These are phyloP conservation scores for Malbranchea zuffiana DNA, from an alignment of 2,329 filamentous ascomycete species.

Conservation along the genomic window DNA sequence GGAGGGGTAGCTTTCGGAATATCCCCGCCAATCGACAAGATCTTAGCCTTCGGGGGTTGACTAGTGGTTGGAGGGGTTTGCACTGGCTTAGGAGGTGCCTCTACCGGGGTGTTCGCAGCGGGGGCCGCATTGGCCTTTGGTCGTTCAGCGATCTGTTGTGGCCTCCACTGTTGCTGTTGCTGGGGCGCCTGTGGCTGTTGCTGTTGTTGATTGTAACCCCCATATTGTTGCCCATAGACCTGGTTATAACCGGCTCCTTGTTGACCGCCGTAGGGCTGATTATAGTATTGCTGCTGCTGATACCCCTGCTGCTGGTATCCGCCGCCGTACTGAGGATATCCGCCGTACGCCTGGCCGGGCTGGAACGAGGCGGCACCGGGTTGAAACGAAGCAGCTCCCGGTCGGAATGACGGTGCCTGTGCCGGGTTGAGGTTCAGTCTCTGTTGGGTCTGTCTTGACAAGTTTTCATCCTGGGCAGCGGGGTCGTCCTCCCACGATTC, in stretches of 20 bases:
- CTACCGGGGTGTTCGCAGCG: conserved; percentile 35
- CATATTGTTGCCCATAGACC: conserved; percentile 33
- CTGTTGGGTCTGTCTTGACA: conserved; percentile 65
- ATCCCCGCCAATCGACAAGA: conserved; percentile 49
- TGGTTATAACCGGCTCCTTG: conserved; percentile 42
- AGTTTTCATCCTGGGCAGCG: conserved; percentile 61
- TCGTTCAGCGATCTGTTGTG: conserved; percentile 38
- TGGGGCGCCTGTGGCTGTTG: conserved; percentile 31
- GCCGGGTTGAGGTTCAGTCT: conserved; percentile 62
- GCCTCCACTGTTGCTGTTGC: conserved; percentile 27
- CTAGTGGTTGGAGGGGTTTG: conserved; percentile 24
- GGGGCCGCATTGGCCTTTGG: conserved; percentile 11
- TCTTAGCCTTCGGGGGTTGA: conserved; percentile 46
- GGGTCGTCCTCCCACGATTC: conserved; percentile 93
- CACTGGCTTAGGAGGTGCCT: conserved; percentile 42
- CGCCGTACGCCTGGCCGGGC: conserved; percentile 52
- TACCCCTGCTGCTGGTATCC: conserved; percentile 42
- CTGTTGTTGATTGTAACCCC: conserved; percentile 33
- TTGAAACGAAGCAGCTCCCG: conserved; percentile 59
- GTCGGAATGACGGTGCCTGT: conserved; percentile 49
- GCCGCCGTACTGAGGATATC: conserved; percentile 39
- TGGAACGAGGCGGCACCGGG: conserved; percentile 61
- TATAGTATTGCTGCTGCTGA: conserved; percentile 25
- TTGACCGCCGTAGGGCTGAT: conserved; percentile 30
- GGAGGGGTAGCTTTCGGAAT: conserved; percentile 60